Percentiles rank a stretch among this genome's conserved stretches.
Conservation (phyloP, 768 basidiomycete genomes). For the Auricularia heimuer region DNA sequence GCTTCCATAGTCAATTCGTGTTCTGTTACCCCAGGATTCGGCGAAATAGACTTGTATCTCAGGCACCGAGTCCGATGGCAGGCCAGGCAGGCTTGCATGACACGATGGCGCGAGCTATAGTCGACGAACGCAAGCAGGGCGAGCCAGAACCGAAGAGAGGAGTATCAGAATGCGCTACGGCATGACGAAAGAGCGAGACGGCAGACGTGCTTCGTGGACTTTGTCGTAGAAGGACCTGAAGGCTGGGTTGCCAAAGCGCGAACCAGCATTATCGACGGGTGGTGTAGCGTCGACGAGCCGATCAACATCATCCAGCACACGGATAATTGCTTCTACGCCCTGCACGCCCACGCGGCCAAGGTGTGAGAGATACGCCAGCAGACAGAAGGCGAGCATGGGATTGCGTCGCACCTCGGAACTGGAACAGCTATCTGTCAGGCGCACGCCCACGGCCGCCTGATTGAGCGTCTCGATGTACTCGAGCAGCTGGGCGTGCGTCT, state of each 20-base stretch:
- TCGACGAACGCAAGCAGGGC: neutral
- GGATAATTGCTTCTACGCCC: constrained; percentile 55
- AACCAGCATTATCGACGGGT: constrained; percentile 80
- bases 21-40: constrained; percentile 85
- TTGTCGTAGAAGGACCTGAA: constrained; percentile 88
- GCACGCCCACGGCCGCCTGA: constrained; percentile 61
- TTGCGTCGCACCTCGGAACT: constrained; percentile 44
- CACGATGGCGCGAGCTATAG: constrained; percentile 38
- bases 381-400: constrained; percentile 4
- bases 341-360: constrained; percentile 21
- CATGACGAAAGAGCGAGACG: neutral
- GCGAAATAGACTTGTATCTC: constrained; percentile 77
- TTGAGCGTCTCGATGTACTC: constrained; percentile 69
- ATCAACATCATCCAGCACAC: constrained; percentile 58
- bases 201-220: constrained; percentile 46
- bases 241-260: constrained; percentile 95
- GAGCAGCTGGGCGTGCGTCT: constrained; percentile 58
- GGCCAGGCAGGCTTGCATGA: constrained; percentile 46
- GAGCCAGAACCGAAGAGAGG: neutral
- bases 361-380: neutral
- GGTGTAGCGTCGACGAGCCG: constrained; percentile 60
- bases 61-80: constrained; percentile 46
- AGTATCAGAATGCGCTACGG: neutral
- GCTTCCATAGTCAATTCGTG: constrained; percentile 96
- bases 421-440: constrained; percentile 54